Evolutionary conservation across 768 basidiomycete genomes (phyloP), one percentile per base, ranked within the genome.

Genomic region (Paxillus ammoniavirescens): DNA sequence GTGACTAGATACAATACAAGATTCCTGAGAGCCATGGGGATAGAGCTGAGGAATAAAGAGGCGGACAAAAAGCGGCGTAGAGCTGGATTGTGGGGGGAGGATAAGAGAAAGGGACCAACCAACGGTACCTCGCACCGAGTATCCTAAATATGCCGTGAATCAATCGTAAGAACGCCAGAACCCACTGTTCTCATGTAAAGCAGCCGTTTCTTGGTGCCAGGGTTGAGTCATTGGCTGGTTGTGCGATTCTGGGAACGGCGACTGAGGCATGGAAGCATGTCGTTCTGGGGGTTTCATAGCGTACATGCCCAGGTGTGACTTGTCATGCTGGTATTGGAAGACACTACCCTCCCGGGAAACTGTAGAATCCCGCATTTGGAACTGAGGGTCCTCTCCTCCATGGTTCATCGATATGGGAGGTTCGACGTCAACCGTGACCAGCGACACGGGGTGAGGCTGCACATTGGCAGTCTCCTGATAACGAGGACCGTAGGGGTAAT

Each of bases 91-190:
- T 2, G 26, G 26, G 3, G 26, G 21, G 21, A 3, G 21, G 17
- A 42, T 21, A 18, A 23, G 18, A 46, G 26, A 31, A 38, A 49
- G 9, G 17, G 41, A 33, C 30, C 31, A 31, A 17, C 6, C 8
- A 18, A 18, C 17, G 42, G 31, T 55, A 65, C 40, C 35, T 35
- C 35, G 10, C 35, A 35, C 35, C 10, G 12, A 10, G 1, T 5
- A 8, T 35, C 35, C 10, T 12, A 54, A 9, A 56, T 53, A 67
- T 45, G 60, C 31, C 49, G 64, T 47, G 47, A 64, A 68, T 8
- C 54, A 55, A 12, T 66, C 64, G 49, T 64, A 68, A 36, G 64
- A 8, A 36, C 58, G 66, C 66, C 66, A 68, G 44, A 61, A 68
- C 23, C 54, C 44, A 31, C 15, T 36, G 28, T 59, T 63, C 17